Evolutionary conservation across 2,329 filamentous ascomycete species (phyloP).

Genomic region (Zymoseptoria ardabiliae): DNA sequence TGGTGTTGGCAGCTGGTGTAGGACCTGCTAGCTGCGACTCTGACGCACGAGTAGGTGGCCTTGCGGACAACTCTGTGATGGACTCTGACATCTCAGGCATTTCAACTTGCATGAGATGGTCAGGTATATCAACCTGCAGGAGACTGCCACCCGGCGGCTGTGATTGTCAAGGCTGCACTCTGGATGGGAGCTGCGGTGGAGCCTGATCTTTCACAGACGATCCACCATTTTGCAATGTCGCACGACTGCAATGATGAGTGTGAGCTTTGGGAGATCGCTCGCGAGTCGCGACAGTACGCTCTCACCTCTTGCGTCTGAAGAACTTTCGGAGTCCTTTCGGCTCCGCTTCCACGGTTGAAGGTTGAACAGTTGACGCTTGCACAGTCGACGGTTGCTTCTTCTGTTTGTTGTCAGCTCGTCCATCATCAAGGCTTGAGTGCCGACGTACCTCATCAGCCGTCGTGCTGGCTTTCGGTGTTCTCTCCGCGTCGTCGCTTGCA

Average conservation of each 20-base stretch:
- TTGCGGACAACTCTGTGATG: slow-evolving; percentile 15
- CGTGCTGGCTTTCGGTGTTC: neutral
- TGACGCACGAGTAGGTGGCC: slow-evolving; percentile 14
- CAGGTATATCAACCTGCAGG: slow-evolving; percentile 4
- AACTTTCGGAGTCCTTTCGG: slow-evolving; percentile 26
- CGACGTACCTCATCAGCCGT: neutral
- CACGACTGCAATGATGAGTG: neutral
- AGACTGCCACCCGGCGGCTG: slow-evolving; percentile 20
- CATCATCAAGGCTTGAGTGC: neutral
- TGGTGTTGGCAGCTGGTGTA: neutral
- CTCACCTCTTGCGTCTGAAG: slow-evolving; percentile 26
- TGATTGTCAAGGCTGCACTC: slow-evolving; percentile 20
- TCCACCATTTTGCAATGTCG: neutral
- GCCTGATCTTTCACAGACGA: neutral
- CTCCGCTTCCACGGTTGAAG: slow-evolving; percentile 15
- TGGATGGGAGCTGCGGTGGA: neutral
- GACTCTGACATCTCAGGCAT: slow-evolving; percentile 4
- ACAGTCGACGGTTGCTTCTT: slow-evolving; percentile 8
- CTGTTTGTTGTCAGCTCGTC: slow-evolving; percentile 8
- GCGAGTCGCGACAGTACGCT: neutral
- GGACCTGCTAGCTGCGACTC: neutral
- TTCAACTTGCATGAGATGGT: neutral
- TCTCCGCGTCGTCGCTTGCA: neutral
- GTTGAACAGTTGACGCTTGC: neutral
- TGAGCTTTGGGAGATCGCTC: neutral